A percentile compares a stretch with the other conserved stretches of the same genome.
phyloP scores from a whole-genome alignment of 2,329 filamentous ascomycete genomes.

The Diplodia intermedia region DNA sequence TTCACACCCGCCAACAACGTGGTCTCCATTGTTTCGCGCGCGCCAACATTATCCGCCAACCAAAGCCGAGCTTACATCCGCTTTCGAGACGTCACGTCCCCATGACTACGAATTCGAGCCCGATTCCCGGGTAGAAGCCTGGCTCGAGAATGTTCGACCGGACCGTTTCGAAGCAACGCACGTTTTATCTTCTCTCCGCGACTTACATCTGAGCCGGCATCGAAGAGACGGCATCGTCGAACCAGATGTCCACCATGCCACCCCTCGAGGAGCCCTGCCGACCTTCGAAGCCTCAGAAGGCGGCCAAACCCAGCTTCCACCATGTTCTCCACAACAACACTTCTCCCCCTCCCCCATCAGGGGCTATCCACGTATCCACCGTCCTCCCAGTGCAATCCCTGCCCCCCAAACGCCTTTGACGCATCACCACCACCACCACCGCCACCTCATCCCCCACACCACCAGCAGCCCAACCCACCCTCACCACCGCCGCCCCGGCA shows the following conservation, averaged over 20 bases:
- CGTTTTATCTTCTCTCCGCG: not conserved
- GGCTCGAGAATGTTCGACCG: slow-evolving; percentile 14
- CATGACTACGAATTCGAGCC: not conserved
- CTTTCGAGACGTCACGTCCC: not conserved
- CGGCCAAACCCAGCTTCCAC: too few relatives aligned
- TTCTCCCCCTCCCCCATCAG: too few relatives aligned
- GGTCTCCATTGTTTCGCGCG: slow-evolving; percentile 26
- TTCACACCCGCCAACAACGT: slow-evolving; percentile 10
- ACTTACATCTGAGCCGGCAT: not conserved
- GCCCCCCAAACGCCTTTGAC: too few relatives aligned
- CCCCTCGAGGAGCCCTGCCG: too few relatives aligned
- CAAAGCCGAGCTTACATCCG: not conserved
- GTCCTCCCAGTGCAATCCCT: too few relatives aligned
- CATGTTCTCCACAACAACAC: too few relatives aligned
- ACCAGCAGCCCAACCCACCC: too few relatives aligned
- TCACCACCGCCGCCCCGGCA: too few relatives aligned
- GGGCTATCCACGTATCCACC: too few relatives aligned
- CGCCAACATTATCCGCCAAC: slow-evolving; percentile 19
- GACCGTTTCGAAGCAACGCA: not conserved
- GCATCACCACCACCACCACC: too few relatives aligned
- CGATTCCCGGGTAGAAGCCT: slow-evolving; percentile 5
- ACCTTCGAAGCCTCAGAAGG: too few relatives aligned
- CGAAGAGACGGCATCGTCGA: not conserved
- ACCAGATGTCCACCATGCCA: not conserved
- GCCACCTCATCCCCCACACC: too few relatives aligned